Evolutionary conservation across 2,329 filamentous ascomycete genomes (phyloP).

Genomic region (Diaporthe ampelina): DNA sequence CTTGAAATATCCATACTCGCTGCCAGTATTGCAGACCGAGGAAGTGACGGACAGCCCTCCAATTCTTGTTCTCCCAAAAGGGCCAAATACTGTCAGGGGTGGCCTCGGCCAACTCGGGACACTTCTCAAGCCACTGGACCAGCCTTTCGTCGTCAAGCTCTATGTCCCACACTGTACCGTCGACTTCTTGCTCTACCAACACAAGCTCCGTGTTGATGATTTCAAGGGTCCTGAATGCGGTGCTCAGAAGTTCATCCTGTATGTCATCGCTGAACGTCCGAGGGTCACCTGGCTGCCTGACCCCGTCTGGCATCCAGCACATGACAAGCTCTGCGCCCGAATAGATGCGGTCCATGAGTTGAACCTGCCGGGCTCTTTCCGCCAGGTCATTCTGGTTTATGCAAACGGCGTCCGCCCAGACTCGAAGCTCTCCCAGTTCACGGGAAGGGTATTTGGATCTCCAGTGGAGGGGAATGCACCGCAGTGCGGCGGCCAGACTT

Average conservation of each 20-base stretch:
- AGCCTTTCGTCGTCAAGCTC: not conserved
- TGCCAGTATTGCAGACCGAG: not conserved
- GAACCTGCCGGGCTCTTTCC: constrained; percentile 8
- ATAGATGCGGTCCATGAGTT: constrained; percentile 3
- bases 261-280: not conserved
- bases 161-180: not conserved
- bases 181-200: constrained; percentile 6
- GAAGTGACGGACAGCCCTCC: not conserved
- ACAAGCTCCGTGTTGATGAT: not conserved
- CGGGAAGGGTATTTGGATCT: not conserved
- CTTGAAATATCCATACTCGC: constrained; percentile 12
- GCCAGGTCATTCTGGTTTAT: constrained; percentile 24
- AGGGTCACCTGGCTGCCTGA: not conserved
- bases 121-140: not conserved
- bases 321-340: constrained; percentile 7
- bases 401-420: constrained; percentile 28
- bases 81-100: not conserved
- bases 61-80: not conserved
- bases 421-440: not conserved
- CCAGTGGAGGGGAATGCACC: not conserved
- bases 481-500: not conserved
- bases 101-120: not conserved
- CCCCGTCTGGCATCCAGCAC: constrained; percentile 15
- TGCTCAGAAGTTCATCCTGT: constrained; percentile 3
- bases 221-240: not conserved